Conservation (phyloP, 805 yeast genomes). For the Brettanomyces sp. region DNA sequence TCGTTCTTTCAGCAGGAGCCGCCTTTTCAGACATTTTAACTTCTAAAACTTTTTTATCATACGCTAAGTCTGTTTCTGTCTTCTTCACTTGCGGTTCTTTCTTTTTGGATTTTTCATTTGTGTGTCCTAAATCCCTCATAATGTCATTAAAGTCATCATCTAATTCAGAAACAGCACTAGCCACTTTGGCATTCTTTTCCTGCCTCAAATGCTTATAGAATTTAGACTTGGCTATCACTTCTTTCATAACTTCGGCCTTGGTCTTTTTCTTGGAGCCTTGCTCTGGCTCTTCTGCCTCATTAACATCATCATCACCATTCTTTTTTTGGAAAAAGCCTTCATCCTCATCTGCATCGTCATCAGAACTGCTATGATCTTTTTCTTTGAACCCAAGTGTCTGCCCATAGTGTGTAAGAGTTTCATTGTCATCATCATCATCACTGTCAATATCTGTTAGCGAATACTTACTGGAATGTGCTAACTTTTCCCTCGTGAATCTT, state of each 20-base stretch:
- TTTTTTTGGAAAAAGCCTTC: slow-evolving; percentile 27
- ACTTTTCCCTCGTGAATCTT: slow-evolving; percentile 85
- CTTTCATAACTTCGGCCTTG: slow-evolving; percentile 80
- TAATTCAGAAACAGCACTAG: slow-evolving; percentile 52
- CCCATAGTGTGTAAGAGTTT: slow-evolving; percentile 74
- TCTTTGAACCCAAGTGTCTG: slow-evolving; percentile 32
- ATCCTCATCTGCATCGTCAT: slow-evolving; percentile 24
- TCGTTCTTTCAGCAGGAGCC: slow-evolving; percentile 73
- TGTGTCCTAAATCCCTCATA: slow-evolving; percentile 31
- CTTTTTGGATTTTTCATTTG: slow-evolving; percentile 16
- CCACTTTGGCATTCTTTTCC: slow-evolving; percentile 47
- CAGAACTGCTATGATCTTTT: slow-evolving; percentile 26
- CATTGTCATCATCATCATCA: slow-evolving; percentile 59
- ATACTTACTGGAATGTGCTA: slow-evolving; percentile 44
- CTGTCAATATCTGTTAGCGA: slow-evolving; percentile 71
- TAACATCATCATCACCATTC: slow-evolving; percentile 26
- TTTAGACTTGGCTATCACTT: slow-evolving; percentile 75
- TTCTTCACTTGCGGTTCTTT: slow-evolving; percentile 22
- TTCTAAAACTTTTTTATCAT: slow-evolving; percentile 59
- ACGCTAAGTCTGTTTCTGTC: slow-evolving; percentile 37
- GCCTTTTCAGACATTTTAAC: slow-evolving; percentile 65
- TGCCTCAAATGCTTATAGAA: slow-evolving; percentile 71
- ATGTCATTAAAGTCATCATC: slow-evolving; percentile 70
- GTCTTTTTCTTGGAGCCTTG: slow-evolving; percentile 56
- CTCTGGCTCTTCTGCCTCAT: slow-evolving; percentile 14